Percentiles rank a stretch among this genome's conserved stretches.
These are phyloP conservation scores for Paratrimastix pyriformis DNA, from an alignment of 78 protist genomes.

Conservation along the genomic window DNA sequence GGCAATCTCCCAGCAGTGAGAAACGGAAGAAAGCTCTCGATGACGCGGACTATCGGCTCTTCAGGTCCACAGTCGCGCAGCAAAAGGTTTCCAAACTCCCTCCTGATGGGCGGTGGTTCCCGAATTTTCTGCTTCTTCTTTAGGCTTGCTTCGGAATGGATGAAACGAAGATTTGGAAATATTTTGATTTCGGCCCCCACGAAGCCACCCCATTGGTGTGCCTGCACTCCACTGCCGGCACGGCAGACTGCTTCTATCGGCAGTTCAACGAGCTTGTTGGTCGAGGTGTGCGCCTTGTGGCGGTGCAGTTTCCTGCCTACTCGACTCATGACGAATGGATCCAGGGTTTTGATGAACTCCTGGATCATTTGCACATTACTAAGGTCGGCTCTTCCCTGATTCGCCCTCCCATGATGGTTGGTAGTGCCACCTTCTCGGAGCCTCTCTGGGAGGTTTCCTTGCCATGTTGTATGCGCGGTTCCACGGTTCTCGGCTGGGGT, in stretches of 20 bases:
- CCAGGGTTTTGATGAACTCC: too few species aligned
- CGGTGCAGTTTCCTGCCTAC: neutral
- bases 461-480: neutral
- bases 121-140: too few species aligned
- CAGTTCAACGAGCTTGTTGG: neutral
- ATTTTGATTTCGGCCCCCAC: neutral
- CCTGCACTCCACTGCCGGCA: slow-evolving; percentile 15
- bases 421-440: slow-evolving; percentile 3
- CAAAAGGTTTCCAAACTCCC: too few species aligned
- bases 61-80: too few species aligned
- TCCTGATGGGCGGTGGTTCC: too few species aligned
- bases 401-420: neutral
- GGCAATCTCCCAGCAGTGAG: too few species aligned
- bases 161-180: neutral
- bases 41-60: too few species aligned
- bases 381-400: too few species aligned
- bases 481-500: neutral
- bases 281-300: too few species aligned
- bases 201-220: neutral
- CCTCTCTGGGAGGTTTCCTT: slow-evolving; percentile 12
- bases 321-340: neutral
- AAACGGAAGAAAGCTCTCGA: too few species aligned
- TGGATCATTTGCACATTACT: too few species aligned
- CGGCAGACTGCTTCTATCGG: slow-evolving; percentile 1
- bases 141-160: too few species aligned